phyloP scores from a whole-genome alignment of 306 rosid species.

The Canavalia gladiata region DNA sequence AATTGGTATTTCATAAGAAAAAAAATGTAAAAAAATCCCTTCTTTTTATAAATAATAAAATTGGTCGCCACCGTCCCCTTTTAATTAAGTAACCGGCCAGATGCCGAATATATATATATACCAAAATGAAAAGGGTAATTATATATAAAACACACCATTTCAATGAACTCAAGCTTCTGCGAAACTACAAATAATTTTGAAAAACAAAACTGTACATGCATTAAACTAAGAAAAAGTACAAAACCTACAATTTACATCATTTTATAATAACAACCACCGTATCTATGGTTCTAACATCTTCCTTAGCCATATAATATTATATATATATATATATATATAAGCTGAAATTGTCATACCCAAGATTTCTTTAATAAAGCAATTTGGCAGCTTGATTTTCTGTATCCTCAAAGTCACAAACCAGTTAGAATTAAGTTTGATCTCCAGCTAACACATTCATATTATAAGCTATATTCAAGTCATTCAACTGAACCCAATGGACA shows the following conservation, averaged over 20 bases:
- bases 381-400: conserved; percentile 38
- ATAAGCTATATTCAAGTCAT: background rate
- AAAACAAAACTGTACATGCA: background rate
- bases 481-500: background rate
- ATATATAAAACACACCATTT: too few relatives aligned
- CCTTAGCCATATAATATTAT: background rate
- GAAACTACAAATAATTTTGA: background rate
- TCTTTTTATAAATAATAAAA: background rate
- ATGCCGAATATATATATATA: background rate
- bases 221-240: conserved; percentile 29
- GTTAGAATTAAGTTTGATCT: background rate
- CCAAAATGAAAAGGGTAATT: too few relatives aligned
- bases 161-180: background rate
- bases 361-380: background rate
- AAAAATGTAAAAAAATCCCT: background rate
- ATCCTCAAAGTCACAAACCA: conserved; percentile 11
- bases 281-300: background rate
- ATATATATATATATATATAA: background rate
- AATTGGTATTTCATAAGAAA: background rate
- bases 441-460: background rate
- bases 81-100: background rate
- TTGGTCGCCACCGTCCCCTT: background rate
- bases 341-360: conserved; percentile 26
- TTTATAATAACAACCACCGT: conserved; percentile 20
- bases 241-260: conserved; percentile 2